phyloP scores from a whole-genome alignment of 73 alveolate genomes.

The Durusdinium trenchii region DNA sequence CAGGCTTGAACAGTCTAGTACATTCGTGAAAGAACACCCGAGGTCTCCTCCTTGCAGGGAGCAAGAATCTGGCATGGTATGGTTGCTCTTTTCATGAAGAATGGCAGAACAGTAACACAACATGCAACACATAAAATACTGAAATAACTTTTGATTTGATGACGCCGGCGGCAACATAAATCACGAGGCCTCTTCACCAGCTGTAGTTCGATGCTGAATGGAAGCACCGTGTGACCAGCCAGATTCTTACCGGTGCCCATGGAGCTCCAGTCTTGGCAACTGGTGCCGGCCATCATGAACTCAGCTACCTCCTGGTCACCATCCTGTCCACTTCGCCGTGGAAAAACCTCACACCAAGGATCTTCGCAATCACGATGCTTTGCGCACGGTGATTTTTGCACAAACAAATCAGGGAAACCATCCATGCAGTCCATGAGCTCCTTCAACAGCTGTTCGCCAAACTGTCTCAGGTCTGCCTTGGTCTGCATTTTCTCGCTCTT shows the following conservation, averaged over 20 bases:
- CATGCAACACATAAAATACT: not conserved
- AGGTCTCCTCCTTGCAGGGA: conserved; percentile 1
- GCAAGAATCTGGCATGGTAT: not conserved
- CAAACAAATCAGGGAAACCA: not conserved
- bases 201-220: not conserved
- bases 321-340: not conserved
- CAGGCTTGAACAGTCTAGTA: not conserved
- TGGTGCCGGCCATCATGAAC: conserved; percentile 5
- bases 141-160: not conserved
- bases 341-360: not conserved
- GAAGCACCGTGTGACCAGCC: conserved; percentile 1
- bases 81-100: not conserved
- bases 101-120: not conserved
- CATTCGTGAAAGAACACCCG: conserved; percentile 26
- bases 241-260: not conserved
- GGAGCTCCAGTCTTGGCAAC: conserved; percentile 8
- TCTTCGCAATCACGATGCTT: not conserved
- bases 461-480: not conserved
- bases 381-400: not conserved
- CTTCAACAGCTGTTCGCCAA: not conserved
- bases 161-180: not conserved
- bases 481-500: not conserved
- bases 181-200: not conserved
- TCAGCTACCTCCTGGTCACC: not conserved
- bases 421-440: not conserved